Base-by-base conservation (phyloP, 164 flowering plant species). In the Magnolia changhungtana region DNA sequence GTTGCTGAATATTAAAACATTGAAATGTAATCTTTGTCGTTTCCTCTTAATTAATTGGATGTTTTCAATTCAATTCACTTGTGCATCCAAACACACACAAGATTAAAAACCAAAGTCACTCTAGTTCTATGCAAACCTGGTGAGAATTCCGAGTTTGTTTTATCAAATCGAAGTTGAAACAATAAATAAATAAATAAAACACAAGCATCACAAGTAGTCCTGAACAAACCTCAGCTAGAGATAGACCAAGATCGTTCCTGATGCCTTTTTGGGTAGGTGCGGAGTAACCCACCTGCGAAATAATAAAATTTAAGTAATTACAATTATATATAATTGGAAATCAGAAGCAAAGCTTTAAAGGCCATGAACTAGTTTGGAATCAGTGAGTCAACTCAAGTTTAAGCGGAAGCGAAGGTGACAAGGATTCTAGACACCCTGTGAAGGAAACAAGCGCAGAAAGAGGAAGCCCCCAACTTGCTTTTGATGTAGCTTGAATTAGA, bases 241-340 rank as follows among this genome's bases (percentile, higher is more conserved):
- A 83, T 8, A 95, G 85, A 75, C 76, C 77, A 13, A 95, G 90
- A 78, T 93, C 98, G 50, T 83, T 72, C 27, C 77, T 86, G 75
- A 95, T 93, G 7, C 89, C 93, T 73, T 82, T 23, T 79, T 95
- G 92, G 65, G 96, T 86, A 16, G 98, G 98, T 2, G 97, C 90
- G 45, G 98, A 92, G 81, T 89, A 95, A 4, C 99, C 98, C 65
- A 82, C 91, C 99, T 95, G 92, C 51, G 73, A 76, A 29, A 64
- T 18, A 16, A 73, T 27, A 27, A 27, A 27, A 27, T 27, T 27
- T 27, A 73, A 10, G 4, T 29, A 37, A 18, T 50, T 24, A 50
- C 10, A 16, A 37, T 52, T 8, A 19, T 37, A 14, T 52, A 3
- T 9, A 65, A 8, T 14, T 59, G n/a, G 23, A 8, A 8, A 2